Conservation (phyloP, 78 protist species). For the Dictyostelium capitatum region DNA sequence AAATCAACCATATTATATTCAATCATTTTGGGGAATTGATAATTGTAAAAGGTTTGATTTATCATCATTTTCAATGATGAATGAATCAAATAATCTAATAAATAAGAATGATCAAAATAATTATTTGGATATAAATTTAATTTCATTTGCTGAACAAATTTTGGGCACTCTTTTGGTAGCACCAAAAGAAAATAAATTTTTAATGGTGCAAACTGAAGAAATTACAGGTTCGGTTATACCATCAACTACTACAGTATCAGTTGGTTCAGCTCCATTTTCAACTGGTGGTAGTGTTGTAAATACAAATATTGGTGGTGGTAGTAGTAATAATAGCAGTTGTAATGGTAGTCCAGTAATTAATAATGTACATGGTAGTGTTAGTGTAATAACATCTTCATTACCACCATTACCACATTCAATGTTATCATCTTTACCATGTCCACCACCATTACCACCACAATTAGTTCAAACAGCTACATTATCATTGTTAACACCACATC, state of each 20-base stretch:
- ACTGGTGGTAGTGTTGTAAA: background rate
- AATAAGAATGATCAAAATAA: background rate
- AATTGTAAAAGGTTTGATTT: background rate
- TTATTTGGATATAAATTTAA: background rate
- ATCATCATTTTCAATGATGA: background rate
- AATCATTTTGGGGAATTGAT: conserved; percentile 7
- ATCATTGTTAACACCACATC: background rate
- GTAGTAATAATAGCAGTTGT: background rate
- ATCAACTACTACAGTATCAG: background rate
- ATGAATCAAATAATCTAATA: no score
- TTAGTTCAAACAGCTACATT: background rate
- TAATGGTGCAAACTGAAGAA: background rate
- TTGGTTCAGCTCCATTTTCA: background rate
- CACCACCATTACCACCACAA: background rate
- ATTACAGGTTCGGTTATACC: background rate
- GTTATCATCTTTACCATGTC: background rate
- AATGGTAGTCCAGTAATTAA: background rate
- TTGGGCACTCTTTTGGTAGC: background rate
- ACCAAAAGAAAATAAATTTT: background rate
- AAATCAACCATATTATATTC: background rate
- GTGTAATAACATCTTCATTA: background rate
- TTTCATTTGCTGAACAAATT: conserved; percentile 1
- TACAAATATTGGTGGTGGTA: background rate
- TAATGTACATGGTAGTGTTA: background rate
- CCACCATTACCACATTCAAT: background rate